Base-by-base conservation (phyloP, 805 yeast species). In the Candida palmyrensis region DNA sequence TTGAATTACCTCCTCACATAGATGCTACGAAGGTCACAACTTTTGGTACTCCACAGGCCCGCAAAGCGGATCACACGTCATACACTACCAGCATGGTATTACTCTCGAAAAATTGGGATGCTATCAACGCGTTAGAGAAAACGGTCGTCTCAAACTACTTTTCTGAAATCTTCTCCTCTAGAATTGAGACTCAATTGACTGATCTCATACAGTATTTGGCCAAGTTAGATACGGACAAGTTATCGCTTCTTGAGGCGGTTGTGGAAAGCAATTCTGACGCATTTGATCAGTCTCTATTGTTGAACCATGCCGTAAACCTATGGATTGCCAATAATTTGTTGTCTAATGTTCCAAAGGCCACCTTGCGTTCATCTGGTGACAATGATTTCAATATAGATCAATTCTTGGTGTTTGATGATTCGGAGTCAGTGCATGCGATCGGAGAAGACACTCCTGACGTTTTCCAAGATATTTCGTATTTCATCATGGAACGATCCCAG, bases 401-500 rank as follows among this genome's bases (percentile, higher is more conserved):
- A 5, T 60, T 54, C 34, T 38, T 63, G 3, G 36, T 41, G 1
- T 44, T 58, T 40, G 66, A 52, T 13, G 55, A 41, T 8, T 53
- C 42, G 4, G 34, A 42, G 28, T 18, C 29, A 25, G 19, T 23
- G 7, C 24, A 36, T 4, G 7, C 13, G 2, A 22, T 27, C 3
- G 5, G 30, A 2, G 25, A 21, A 11, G 11, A 11, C 11, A 9
- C 23, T 9, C 9, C 11, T 9, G 23, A 22, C 6, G 22, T 17
- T 9, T 41, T 75, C 3, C 59, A 51, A 17, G 67, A 64, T 33
- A 32, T 51, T 3, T 41, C 48, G 2, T 64, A 59, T 27, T 36
- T 61, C 21, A 34, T 62, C 4, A 44, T 63, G 40, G 49, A 48
- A 13, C 52, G 49, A 29, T 63, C 80, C 0, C 71, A 66, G 36